Percentiles rank a stretch among this genome's conserved stretches.
These are phyloP conservation scores for Vanilla planifolia DNA, from an alignment of 106 monocot genomes.

Conservation along the genomic window DNA sequence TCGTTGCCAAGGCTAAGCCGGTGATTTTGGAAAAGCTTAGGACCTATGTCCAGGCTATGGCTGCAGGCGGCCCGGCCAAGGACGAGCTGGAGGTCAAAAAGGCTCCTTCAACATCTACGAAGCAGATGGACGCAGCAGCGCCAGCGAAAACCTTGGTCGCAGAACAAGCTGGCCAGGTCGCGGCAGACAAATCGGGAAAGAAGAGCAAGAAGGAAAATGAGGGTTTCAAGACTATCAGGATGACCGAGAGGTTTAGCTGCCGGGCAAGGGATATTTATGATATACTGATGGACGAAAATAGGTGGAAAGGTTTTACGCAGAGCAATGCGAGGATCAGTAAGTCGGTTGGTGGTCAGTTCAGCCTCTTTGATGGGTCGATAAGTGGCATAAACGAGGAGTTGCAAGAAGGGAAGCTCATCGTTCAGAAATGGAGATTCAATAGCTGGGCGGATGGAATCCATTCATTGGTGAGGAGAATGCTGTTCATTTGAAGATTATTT, in stretches of 20 bases:
- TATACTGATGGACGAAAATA: slow-evolving; percentile 94
- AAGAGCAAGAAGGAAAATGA: slow-evolving; percentile 43
- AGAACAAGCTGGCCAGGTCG: neutral
- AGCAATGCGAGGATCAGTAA: slow-evolving; percentile 87
- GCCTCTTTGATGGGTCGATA: slow-evolving; percentile 86
- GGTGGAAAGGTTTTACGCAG: slow-evolving; percentile 99
- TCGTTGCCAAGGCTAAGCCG: slow-evolving; percentile 63
- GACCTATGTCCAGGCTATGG: slow-evolving; percentile 62
- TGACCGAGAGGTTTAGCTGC: slow-evolving; percentile 84
- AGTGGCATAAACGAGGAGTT: slow-evolving; percentile 71
- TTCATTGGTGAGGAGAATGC: slow-evolving; percentile 44
- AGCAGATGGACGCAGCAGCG: neutral
- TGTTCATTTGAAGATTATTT: neutral
- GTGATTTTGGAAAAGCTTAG: slow-evolving; percentile 65
- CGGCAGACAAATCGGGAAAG: neutral
- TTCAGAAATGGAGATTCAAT: slow-evolving; percentile 95
- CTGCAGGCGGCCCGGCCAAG: slow-evolving; percentile 79
- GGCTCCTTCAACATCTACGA: slow-evolving; percentile 1
- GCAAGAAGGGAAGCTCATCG: slow-evolving; percentile 74
- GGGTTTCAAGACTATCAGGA: slow-evolving; percentile 66
- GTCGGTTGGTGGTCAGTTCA: slow-evolving; percentile 81
- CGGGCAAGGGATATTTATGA: slow-evolving; percentile 74
- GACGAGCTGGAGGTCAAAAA: slow-evolving; percentile 84
- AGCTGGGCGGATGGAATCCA: slow-evolving; percentile 84
- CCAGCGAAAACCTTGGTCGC: neutral